Evolutionary conservation across 2,329 filamentous ascomycete genomes (phyloP).

Genomic region (Monosporascus sp.): DNA sequence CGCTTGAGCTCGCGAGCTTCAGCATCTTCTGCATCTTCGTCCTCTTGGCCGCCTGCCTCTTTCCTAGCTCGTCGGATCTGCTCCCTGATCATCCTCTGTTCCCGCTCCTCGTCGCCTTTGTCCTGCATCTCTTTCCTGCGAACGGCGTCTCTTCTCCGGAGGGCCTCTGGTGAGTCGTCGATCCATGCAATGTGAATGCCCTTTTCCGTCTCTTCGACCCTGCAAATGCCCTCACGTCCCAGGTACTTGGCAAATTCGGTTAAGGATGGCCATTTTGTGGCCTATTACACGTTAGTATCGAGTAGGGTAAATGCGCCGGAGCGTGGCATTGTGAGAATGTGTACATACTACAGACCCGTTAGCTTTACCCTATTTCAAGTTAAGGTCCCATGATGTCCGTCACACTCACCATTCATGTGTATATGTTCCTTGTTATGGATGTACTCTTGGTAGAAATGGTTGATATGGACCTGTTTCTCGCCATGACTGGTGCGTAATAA

Average conservation of each 20-base stretch:
- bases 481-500: slow-evolving; percentile 79
- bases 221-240: slow-evolving; percentile 79
- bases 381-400: neutral
- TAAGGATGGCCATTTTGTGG: slow-evolving; percentile 81
- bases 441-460: slow-evolving; percentile 93
- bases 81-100: slow-evolving; percentile 75
- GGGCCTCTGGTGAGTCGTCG: slow-evolving; percentile 82
- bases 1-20: slow-evolving; percentile 48
- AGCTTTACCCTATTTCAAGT: neutral
- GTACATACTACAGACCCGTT: neutral
- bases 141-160: slow-evolving; percentile 75
- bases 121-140: slow-evolving; percentile 81
- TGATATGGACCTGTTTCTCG: slow-evolving; percentile 83
- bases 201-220: slow-evolving; percentile 85
- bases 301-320: too few relatives aligned
- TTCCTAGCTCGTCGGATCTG: slow-evolving; percentile 75
- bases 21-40: slow-evolving; percentile 35
- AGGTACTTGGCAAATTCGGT: slow-evolving; percentile 88
- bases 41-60: slow-evolving; percentile 38
- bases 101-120: slow-evolving; percentile 83
- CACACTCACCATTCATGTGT: slow-evolving; percentile 67
- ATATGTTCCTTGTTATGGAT: slow-evolving; percentile 83
- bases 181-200: slow-evolving; percentile 86
- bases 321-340: neutral
- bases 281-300: slow-evolving; percentile 17